Evolutionary conservation across 108 stramenopile species (phyloP), one percentile per base, ranked within the genome.

Genomic region (Skeletonema marinoi): DNA sequence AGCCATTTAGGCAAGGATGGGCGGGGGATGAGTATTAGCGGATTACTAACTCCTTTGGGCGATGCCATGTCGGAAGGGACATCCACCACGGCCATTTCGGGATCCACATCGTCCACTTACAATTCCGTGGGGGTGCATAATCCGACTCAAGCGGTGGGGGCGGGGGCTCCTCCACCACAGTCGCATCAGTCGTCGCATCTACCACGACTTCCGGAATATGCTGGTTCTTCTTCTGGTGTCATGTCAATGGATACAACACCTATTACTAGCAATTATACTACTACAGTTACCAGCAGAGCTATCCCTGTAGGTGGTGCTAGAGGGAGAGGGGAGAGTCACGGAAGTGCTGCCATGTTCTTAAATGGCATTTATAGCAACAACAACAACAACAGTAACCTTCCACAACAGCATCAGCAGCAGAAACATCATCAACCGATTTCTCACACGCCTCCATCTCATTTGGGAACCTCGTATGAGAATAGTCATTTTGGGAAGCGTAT

Each of bases 401-500:
- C 60, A 1, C 48, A 64, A 13, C 70, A 65, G 3, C 62, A 60
- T 1, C 67, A 76, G 6, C 67, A 33, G 33, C 48, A 61, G 33
- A 30, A 36, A 30, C 39, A 42, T 2, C 68, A 68, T 29, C 54
- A 61, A 10, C 42, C 63, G 48, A 73, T 78, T 66, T 67, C 78
- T 16, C 93, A 91, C 66, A 94, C 93, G n/a, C 93, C 91, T 38
- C 93, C 91, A 10, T 75, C 84, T 32, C 69, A 83, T 64, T 63
- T 87, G 33, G 84, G 81, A 13, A 86, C 90, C 31, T 88, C 88
- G 17, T 94, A 92, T 76, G 93, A 94, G 74, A 80, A 84, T 62
- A 84, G 78, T 16, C 93, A 92, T 75, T 94, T 94, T 71, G 90
- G 88, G 11, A 94, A 94, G 75, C 86, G 93, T 73, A 80, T 87